Conservation (phyloP, 805 yeast genomes). For the Pachysolen tannophilus region DNA sequence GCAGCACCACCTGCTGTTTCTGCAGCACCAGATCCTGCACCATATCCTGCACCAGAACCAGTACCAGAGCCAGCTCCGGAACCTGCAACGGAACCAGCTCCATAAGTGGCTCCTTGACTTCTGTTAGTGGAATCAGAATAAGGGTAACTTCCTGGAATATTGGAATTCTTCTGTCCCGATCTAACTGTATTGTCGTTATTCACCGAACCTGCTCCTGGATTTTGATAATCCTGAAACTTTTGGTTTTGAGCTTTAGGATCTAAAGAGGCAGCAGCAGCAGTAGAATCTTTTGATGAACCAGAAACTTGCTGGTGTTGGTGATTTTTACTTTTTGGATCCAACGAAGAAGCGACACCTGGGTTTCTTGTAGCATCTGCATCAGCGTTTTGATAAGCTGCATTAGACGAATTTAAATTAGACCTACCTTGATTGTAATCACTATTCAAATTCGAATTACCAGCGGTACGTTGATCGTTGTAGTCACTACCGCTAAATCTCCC, state of each 20-base stretch:
- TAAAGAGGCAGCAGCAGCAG: no score
- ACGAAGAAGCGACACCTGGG: no score
- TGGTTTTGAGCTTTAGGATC: no score
- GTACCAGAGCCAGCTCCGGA: constrained; percentile 11
- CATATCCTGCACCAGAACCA: constrained; percentile 3
- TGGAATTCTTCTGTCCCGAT: neutral
- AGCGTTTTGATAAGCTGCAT: no score
- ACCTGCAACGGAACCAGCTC: constrained; percentile 6
- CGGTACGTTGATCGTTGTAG: no score
- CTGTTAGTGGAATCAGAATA: neutral
- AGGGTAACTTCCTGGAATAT: neutral
- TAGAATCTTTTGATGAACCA: neutral
- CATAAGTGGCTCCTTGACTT: neutral
- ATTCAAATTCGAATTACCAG: no score
- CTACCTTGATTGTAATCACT: no score
- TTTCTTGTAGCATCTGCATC: no score
- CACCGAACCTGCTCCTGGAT: constrained; percentile 4
- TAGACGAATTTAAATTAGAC: no score
- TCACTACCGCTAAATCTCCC: no score
- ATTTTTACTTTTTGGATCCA: no score
- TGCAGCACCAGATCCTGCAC: neutral
- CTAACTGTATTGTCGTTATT: neutral
- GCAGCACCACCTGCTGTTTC: constrained; percentile 1
- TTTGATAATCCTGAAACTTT: neutral
- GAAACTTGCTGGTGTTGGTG: no score